These are phyloP conservation scores for Ustilago nuda DNA, from an alignment of 1,284 basidiomycete genomes.

Conservation along the genomic window DNA sequence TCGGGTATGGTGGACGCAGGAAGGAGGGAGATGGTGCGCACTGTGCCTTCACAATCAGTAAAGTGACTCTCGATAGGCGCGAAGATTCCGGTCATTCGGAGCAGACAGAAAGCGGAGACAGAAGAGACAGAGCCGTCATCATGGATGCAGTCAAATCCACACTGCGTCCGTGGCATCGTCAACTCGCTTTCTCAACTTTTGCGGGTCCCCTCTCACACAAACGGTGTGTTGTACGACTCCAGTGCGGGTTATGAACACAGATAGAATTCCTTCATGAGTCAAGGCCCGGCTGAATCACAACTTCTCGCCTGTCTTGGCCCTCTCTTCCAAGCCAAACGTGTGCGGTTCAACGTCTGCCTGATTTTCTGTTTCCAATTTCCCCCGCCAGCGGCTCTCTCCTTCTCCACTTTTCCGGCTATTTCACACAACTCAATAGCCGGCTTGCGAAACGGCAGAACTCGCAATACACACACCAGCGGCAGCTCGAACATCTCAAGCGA, in stretches of 20 bases:
- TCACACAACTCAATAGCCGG: slow-evolving; percentile 4
- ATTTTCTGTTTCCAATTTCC: background rate
- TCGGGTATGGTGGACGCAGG: background rate
- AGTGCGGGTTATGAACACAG: background rate
- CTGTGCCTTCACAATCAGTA: background rate
- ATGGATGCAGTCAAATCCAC: slow-evolving; percentile 23
- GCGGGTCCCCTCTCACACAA: background rate
- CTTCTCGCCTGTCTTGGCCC: slow-evolving; percentile 7
- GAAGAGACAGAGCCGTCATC: background rate
- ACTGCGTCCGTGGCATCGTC: slow-evolving; percentile 22
- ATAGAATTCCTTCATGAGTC: too few relatives aligned
- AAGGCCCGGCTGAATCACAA: slow-evolving; percentile 8
- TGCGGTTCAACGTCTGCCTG: background rate
- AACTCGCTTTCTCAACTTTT: background rate
- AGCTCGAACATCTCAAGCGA: background rate
- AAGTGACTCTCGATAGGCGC: background rate
- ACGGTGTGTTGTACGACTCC: background rate
- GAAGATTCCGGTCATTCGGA: slow-evolving; percentile 13
- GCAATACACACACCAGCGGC: background rate
- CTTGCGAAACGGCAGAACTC: background rate
- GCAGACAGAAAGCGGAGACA: background rate
- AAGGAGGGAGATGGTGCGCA: slow-evolving; percentile 1
- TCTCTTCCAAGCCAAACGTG: background rate
- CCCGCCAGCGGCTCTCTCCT: background rate
- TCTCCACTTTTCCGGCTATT: slow-evolving; percentile 23